Evolutionary conservation across 371 early-diverging fungal genomes (phyloP).

Genomic region (Actinomucor elegans): DNA sequence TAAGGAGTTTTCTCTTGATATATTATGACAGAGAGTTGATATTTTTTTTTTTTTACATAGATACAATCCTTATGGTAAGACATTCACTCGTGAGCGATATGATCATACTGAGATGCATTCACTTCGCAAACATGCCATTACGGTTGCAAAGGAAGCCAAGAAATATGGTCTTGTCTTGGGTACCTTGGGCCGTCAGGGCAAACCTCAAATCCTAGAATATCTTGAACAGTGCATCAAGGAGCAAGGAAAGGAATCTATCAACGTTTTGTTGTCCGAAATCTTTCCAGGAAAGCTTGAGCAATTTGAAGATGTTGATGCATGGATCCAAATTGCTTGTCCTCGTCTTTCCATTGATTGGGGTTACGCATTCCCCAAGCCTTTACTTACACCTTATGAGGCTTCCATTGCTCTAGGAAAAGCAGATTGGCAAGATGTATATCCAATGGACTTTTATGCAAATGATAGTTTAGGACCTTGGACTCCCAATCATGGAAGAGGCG

Average conservation of each 20-base stretch:
- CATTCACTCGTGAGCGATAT: slow-evolving; percentile 93
- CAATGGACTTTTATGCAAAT: slow-evolving; percentile 97
- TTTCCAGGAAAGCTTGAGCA: slow-evolving; percentile 88
- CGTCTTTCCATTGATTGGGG: slow-evolving; percentile 99
- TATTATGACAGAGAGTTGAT: too few species aligned
- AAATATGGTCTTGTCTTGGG: slow-evolving; percentile 93
- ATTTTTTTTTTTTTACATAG: slow-evolving; percentile 27
- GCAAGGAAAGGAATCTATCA: slow-evolving; percentile 68
- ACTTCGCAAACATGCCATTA: slow-evolving; percentile 83
- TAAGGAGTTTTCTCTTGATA: too few species aligned
- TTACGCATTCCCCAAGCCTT: slow-evolving; percentile 91
- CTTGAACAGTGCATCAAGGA: slow-evolving; percentile 66
- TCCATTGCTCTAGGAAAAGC: slow-evolving; percentile 79
- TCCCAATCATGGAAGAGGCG: slow-evolving; percentile 76
- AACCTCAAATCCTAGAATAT: slow-evolving; percentile 86
- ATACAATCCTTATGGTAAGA: slow-evolving; percentile 97
- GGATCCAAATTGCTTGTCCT: slow-evolving; percentile 99
- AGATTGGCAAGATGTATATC: slow-evolving; percentile 86
- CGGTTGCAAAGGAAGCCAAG: slow-evolving; percentile 68
- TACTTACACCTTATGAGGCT: slow-evolving; percentile 97
- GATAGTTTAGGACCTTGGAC: slow-evolving; percentile 95
- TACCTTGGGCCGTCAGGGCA: slow-evolving; percentile 99
- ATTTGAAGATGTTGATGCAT: slow-evolving; percentile 91
- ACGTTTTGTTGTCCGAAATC: slow-evolving; percentile 91
- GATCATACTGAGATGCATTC: slow-evolving; percentile 91